phyloP scores from a whole-genome alignment of 768 basidiomycete species.

The Trametes cingulata region DNA sequence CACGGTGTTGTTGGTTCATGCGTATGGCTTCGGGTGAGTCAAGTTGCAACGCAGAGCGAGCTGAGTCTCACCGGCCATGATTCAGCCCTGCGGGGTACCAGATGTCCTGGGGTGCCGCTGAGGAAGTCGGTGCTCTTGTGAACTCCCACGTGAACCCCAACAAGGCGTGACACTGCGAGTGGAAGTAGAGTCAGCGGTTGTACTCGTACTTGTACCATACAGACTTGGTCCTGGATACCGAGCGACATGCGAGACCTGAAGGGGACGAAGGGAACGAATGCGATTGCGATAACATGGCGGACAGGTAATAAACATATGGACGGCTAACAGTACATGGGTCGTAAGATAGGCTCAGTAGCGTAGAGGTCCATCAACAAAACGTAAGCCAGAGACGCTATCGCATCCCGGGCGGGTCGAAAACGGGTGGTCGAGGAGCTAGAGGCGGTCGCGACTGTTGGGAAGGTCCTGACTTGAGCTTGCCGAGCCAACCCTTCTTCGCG shows the following conservation, averaged over 20 bases:
- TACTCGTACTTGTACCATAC: background rate
- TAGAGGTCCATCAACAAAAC: background rate
- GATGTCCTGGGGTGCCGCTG: slow-evolving; percentile 32
- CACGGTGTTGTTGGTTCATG: slow-evolving; percentile 48
- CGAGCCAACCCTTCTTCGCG: slow-evolving; percentile 69
- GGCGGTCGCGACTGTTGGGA: slow-evolving; percentile 7
- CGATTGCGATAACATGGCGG: slow-evolving; percentile 13
- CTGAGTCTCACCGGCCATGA: background rate
- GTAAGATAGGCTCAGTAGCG: slow-evolving; percentile 12
- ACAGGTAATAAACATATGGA: slow-evolving; percentile 21
- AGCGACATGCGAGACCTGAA: background rate
- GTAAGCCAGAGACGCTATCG: background rate
- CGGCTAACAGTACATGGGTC: slow-evolving; percentile 15
- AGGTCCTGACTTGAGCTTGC: slow-evolving; percentile 57
- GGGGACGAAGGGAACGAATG: background rate
- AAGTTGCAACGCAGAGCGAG: background rate
- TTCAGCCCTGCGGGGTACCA: slow-evolving; percentile 32
- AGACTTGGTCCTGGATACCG: background rate
- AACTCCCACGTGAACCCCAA: slow-evolving; percentile 15
- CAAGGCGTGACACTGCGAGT: background rate
- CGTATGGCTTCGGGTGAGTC: slow-evolving; percentile 60
- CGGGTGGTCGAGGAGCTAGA: slow-evolving; percentile 9
- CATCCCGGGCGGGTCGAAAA: slow-evolving; percentile 14
- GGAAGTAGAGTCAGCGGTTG: background rate
- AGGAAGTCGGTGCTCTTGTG: slow-evolving; percentile 26